Conservation (phyloP, 345 rosid species). For the Salix exigua region DNA sequence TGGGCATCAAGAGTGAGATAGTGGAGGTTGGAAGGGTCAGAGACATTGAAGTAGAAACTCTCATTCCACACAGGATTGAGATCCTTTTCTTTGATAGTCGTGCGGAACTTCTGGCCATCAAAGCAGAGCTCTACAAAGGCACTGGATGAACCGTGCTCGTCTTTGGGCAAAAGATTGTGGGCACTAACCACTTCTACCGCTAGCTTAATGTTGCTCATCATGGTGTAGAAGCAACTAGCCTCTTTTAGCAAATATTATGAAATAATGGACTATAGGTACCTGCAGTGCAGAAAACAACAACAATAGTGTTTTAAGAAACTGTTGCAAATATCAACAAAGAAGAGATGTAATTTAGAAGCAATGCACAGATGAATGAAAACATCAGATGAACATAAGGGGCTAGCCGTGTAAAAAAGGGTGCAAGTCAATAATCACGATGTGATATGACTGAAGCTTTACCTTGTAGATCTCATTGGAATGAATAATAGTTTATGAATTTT, state of each 20-base stretch:
- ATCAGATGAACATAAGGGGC: background rate
- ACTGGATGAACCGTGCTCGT: conserved; percentile 82
- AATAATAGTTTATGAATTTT: background rate
- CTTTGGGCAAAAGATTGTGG: conserved; percentile 90
- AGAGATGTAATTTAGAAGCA: background rate
- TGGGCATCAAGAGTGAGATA: conserved; percentile 72
- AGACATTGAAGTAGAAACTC: conserved; percentile 90
- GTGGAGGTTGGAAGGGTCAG: conserved; percentile 77
- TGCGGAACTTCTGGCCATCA: conserved; percentile 80
- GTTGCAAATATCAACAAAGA: background rate
- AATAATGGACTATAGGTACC: conserved; percentile 17
- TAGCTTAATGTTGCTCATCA: conserved; percentile 77
- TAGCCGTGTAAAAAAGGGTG: background rate
- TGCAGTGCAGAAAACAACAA: conserved; percentile 30
- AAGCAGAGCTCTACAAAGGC: conserved; percentile 83
- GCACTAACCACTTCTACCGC: conserved; percentile 86
- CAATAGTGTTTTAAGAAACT: background rate
- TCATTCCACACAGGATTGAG: conserved; percentile 95
- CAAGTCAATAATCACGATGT: too few species aligned
- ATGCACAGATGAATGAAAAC: background rate
- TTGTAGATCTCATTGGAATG: background rate
- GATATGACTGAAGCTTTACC: too few species aligned
- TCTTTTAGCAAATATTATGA: conserved; percentile 3
- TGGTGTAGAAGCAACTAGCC: conserved; percentile 17
- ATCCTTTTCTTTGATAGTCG: conserved; percentile 84